phyloP scores from a whole-genome alignment of 2,329 filamentous ascomycete species.

The Xylaria sp. region DNA sequence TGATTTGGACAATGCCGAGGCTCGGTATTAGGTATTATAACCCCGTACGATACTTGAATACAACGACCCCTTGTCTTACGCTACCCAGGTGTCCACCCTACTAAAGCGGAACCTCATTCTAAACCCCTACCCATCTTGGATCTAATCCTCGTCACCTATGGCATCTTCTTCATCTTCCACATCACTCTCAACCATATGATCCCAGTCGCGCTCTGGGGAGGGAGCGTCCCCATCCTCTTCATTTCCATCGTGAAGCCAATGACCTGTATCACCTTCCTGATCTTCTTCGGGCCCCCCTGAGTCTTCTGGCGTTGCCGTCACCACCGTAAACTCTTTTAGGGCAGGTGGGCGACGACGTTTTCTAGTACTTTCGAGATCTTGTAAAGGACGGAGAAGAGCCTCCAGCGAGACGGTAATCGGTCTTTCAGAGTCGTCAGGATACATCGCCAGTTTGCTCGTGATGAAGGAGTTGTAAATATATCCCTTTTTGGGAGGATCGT shows the following conservation, averaged over 20 bases:
- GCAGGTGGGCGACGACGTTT: constrained; percentile 33
- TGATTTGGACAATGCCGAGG: constrained; percentile 42
- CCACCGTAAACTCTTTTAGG: constrained; percentile 25
- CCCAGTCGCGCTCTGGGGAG: constrained; percentile 29
- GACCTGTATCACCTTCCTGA: constrained; percentile 21
- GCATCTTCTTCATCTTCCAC: constrained; percentile 47
- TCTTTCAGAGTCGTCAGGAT: constrained; percentile 46
- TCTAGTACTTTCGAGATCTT: constrained; percentile 43
- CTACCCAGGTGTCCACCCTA: neutral
- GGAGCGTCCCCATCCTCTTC: constrained; percentile 45
- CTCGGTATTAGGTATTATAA: constrained; percentile 24
- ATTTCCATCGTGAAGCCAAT: constrained; percentile 40
- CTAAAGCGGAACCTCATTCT: neutral
- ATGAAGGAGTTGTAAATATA: constrained; percentile 57
- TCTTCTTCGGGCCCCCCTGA: constrained; percentile 22
- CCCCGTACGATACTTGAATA: neutral
- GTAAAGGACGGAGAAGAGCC: constrained; percentile 47
- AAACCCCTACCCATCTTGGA: neutral
- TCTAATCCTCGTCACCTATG: constrained; percentile 43
- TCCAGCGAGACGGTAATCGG: constrained; percentile 44
- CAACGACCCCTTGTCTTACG: neutral
- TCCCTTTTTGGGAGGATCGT: constrained; percentile 49
- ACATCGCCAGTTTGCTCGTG: constrained; percentile 45
- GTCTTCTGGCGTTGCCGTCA: constrained; percentile 18
- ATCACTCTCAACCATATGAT: constrained; percentile 36